Percentiles rank a stretch among this genome's conserved stretches.
Conservation (phyloP, 768 basidiomycete genomes). For the Pleurotus djamor region DNA sequence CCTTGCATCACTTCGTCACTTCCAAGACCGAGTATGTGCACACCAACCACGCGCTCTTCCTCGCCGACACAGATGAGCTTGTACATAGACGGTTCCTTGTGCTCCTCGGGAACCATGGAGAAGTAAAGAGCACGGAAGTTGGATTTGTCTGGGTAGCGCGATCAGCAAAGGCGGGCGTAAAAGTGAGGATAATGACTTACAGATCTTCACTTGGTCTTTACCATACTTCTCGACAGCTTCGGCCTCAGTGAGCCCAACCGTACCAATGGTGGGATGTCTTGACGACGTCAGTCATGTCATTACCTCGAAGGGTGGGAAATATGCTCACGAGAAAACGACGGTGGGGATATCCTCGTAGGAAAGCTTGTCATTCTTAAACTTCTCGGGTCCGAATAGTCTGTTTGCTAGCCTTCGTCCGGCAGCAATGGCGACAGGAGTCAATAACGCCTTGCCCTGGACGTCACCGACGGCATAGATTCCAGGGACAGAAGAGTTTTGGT, state of each 20-base stretch:
- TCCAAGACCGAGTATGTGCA: conserved; percentile 90
- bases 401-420: conserved; percentile 90
- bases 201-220: conserved; percentile 84
- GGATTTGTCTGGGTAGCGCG: conserved; percentile 57
- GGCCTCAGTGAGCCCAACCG: conserved; percentile 92
- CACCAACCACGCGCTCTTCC: conserved; percentile 94
- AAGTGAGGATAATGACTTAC: conserved; percentile 43
- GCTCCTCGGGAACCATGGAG: conserved; percentile 83
- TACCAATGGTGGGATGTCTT: conserved; percentile 94
- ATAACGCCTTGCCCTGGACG: conserved; percentile 85
- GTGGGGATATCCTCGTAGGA: conserved; percentile 89
- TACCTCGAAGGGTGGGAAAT: conserved; percentile 1
- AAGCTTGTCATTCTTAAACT: conserved; percentile 87
- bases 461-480: conserved; percentile 87
- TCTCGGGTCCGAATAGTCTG: conserved; percentile 82
- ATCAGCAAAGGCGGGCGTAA: not conserved
- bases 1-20: conserved; percentile 96
- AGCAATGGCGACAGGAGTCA: conserved; percentile 98
- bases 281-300: conserved; percentile 6
- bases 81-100: conserved; percentile 95
- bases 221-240: conserved; percentile 89
- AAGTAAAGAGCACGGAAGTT: conserved; percentile 87
- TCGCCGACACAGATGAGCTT: conserved; percentile 86
- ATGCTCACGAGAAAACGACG: conserved; percentile 92
- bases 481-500: conserved; percentile 75